A percentile compares a stretch with the other conserved stretches of the same genome.
These are phyloP conservation scores for Trapa bicornis DNA, from an alignment of 345 rosid genomes.

Conservation along the genomic window DNA sequence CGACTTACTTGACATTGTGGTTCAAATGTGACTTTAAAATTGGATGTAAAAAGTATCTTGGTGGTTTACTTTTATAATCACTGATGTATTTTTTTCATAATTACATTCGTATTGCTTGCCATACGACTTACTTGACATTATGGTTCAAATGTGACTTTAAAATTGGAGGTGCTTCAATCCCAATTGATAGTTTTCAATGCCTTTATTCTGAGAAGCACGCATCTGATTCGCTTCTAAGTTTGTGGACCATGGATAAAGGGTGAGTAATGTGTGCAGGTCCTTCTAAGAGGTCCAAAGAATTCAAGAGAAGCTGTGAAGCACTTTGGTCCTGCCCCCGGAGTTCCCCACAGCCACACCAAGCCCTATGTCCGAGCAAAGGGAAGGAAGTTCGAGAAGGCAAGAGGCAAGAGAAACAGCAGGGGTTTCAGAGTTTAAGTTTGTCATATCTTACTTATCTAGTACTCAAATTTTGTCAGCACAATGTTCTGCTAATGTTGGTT, in stretches of 20 bases:
- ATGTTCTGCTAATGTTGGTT: background rate
- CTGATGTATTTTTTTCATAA: background rate
- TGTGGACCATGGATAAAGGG: no score
- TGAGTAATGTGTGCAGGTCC: conserved; percentile 31
- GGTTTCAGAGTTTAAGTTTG: conserved; percentile 54
- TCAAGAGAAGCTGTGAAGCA: conserved; percentile 93
- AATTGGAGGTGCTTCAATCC: background rate
- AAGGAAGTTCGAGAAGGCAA: conserved; percentile 82
- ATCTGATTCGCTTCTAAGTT: no score
- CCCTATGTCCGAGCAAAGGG: conserved; percentile 84
- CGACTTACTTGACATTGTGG: background rate
- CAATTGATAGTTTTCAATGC: background rate
- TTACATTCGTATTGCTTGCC: background rate
- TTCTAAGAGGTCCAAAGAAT: conserved; percentile 94
- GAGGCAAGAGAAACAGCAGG: conserved; percentile 79
- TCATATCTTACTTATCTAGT: no score
- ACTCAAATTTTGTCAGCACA: conserved; percentile 1
- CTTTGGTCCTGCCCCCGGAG: conserved; percentile 97
- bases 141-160: background rate
- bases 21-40: background rate
- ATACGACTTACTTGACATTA: background rate
- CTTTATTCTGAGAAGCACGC: background rate
- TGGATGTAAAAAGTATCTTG: background rate
- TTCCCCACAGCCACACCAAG: conserved; percentile 81
- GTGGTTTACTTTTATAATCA: background rate